These are phyloP conservation scores for Chaetomium fimeti DNA, from an alignment of 495 filamentous ascomycete genomes.

Conservation along the genomic window DNA sequence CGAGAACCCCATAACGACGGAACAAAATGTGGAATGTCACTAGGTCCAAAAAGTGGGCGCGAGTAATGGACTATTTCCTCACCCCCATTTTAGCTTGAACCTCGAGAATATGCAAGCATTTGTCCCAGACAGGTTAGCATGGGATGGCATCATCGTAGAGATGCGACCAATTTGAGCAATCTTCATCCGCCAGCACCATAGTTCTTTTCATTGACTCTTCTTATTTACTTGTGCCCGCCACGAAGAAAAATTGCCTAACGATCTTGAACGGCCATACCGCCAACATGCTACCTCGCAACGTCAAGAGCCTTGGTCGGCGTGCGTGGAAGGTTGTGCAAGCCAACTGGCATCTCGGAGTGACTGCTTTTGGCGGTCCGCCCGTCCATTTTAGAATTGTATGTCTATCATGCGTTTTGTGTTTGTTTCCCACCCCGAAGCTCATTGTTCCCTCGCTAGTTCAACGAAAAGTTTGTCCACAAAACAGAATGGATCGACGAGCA, in stretches of 20 bases:
- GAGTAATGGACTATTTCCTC: too few species aligned
- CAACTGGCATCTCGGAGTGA: conserved; percentile 69
- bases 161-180: background rate
- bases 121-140: conserved; percentile 1
- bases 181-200: background rate
- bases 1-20: too few species aligned
- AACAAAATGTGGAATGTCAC: too few species aligned
- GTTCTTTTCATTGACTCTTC: background rate
- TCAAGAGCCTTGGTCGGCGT: conserved; percentile 19
- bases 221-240: background rate
- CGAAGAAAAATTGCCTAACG: background rate
- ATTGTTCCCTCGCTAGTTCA: conserved; percentile 41
- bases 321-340: conserved; percentile 39
- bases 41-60: too few species aligned
- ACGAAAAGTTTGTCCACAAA: conserved; percentile 64
- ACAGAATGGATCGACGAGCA: conserved; percentile 74
- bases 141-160: conserved; percentile 1
- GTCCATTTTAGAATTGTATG: conserved; percentile 68
- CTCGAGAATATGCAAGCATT: too few species aligned
- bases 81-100: too few species aligned
- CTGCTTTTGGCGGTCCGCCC: conserved; percentile 68
- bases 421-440: background rate
- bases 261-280: background rate
- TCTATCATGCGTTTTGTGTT: background rate
- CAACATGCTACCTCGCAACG: background rate